Conservation (phyloP, 495 filamentous ascomycete genomes). For the Oidiodendron maius region DNA sequence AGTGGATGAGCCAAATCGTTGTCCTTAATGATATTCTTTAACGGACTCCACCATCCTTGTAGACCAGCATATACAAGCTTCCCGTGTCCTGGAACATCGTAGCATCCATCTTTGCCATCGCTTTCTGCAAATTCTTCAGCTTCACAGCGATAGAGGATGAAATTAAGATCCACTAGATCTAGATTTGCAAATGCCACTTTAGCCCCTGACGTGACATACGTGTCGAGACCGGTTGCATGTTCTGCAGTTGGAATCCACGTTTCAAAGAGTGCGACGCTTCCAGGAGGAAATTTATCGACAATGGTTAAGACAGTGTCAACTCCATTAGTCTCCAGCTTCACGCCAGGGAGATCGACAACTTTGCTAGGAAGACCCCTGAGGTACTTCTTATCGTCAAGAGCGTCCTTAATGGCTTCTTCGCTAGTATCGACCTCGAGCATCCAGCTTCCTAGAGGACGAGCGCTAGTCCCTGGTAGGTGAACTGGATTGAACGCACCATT, state of each 20-base stretch:
- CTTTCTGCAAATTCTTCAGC: conserved; percentile 84
- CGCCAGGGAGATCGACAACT: conserved; percentile 65
- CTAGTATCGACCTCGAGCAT: conserved; percentile 72
- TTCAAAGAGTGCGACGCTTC: conserved; percentile 90
- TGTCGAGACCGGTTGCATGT: conserved; percentile 72
- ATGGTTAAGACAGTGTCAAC: conserved; percentile 75
- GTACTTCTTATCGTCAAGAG: conserved; percentile 59
- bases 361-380: conserved; percentile 77
- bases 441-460: conserved; percentile 82
- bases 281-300: conserved; percentile 78
- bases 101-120: conserved; percentile 75
- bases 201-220: conserved; percentile 74
- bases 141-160: conserved; percentile 86
- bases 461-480: conserved; percentile 65
- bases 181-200: conserved; percentile 70
- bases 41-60: conserved; percentile 96
- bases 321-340: conserved; percentile 58
- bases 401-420: conserved; percentile 56
- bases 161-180: conserved; percentile 79
- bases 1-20: conserved; percentile 92
- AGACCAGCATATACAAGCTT: conserved; percentile 90
- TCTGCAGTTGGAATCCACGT: conserved; percentile 87
- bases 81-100: conserved; percentile 77
- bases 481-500: conserved; percentile 72
- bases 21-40: conserved; percentile 76